Percentiles rank a stretch among this genome's conserved stretches.
Evolutionary conservation across 805 yeast species (phyloP).

Genomic region (Wickerhamomyces tratensis): DNA sequence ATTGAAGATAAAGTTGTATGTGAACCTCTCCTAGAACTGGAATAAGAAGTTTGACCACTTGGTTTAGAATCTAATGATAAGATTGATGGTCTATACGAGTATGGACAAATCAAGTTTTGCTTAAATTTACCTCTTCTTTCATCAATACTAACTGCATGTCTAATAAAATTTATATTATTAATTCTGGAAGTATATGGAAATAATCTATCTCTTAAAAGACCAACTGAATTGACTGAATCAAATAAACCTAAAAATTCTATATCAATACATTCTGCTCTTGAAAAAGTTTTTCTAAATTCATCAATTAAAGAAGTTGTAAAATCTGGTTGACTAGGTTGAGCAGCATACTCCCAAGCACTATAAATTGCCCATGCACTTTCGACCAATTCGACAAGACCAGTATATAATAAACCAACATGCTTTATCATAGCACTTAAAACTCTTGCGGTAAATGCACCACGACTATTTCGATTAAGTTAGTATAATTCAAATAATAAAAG

Average conservation of each 20-base stretch:
- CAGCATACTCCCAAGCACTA: conserved; percentile 47
- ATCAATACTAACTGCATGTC: conserved; percentile 62
- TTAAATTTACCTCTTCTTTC: conserved; percentile 58
- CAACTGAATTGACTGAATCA: conserved; percentile 64
- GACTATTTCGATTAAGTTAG: conserved; percentile 14
- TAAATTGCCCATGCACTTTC: conserved; percentile 56
- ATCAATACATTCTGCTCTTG: conserved; percentile 28
- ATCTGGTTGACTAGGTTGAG: conserved; percentile 40
- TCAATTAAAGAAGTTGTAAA: conserved; percentile 34
- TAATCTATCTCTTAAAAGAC: conserved; percentile 43
- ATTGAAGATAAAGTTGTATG: not conserved
- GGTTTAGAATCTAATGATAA: conserved; percentile 12
- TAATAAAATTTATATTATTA: conserved; percentile 42
- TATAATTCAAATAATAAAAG: conserved; percentile 3
- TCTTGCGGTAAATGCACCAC: conserved; percentile 62
- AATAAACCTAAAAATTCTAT: conserved; percentile 58
- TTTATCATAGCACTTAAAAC: conserved; percentile 59
- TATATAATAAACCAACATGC: conserved; percentile 46
- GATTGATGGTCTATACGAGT: conserved; percentile 24
- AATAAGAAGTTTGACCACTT: not conserved
- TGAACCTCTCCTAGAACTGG: not conserved
- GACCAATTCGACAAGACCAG: conserved; percentile 46
- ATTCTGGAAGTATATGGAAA: conserved; percentile 49
- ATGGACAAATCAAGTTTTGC: conserved; percentile 42
- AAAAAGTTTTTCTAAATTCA: conserved; percentile 47